These are phyloP conservation scores for Phaeotremella skinneri DNA, from an alignment of 768 basidiomycete species.

Conservation along the genomic window DNA sequence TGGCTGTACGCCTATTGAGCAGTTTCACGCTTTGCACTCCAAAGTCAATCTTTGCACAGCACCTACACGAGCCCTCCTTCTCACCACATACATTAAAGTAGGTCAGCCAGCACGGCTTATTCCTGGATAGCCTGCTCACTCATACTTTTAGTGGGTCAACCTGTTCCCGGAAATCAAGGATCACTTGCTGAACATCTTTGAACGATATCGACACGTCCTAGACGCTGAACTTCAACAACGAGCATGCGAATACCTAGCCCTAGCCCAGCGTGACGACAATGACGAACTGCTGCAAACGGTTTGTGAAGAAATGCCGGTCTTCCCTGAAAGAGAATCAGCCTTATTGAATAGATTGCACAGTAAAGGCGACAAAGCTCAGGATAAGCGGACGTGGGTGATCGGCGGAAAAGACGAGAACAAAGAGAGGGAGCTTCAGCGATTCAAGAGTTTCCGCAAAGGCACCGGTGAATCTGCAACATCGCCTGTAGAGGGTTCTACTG, in stretches of 20 bases:
- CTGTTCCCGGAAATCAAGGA: conserved; percentile 98
- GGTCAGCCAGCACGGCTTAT: conserved; percentile 9
- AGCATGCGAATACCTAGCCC: conserved; percentile 92
- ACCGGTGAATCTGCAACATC: conserved; percentile 37
- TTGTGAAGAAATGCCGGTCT: conserved; percentile 99
- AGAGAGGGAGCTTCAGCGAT: conserved; percentile 65
- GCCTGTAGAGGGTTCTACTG: background rate
- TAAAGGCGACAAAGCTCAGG: conserved; percentile 87
- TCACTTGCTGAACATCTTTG: conserved; percentile 89
- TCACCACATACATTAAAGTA: conserved; percentile 92
- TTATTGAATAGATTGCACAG: conserved; percentile 80
- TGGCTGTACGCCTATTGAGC: conserved; percentile 89
- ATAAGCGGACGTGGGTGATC: conserved; percentile 92
- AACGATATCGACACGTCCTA: conserved; percentile 93
- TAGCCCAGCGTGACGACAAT: conserved; percentile 78
- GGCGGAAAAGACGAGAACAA: conserved; percentile 90
- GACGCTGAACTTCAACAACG: conserved; percentile 97
- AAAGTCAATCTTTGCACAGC: conserved; percentile 94
- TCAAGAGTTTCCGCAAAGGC: conserved; percentile 56
- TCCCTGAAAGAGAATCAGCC: conserved; percentile 90
- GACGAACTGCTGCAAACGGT: conserved; percentile 90
- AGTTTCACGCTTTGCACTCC: conserved; percentile 86
- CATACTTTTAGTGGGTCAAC: conserved; percentile 72
- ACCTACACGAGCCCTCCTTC: conserved; percentile 81
- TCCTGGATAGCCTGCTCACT: too few species aligned